A percentile compares a stretch with the other conserved stretches of the same genome.
phyloP scores from a whole-genome alignment of 2,329 filamentous ascomycete species.

The Ascocoryne sarcoides region DNA sequence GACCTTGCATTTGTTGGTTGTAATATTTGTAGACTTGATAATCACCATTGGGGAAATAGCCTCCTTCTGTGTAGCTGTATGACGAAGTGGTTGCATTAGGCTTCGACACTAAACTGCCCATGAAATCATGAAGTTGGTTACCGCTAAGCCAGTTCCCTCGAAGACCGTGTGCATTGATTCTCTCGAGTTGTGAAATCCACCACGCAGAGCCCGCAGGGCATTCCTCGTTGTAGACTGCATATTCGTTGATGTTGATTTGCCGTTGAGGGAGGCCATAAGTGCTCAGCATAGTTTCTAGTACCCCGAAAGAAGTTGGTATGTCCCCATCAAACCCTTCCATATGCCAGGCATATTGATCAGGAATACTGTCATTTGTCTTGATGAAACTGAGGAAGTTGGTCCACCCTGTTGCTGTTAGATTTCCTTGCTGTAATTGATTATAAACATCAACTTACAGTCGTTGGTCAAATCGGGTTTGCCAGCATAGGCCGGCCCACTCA shows the following conservation, averaged over 20 bases:
- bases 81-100: slow-evolving; percentile 8
- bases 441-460: slow-evolving; percentile 19
- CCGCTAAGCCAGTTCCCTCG: slow-evolving; percentile 18
- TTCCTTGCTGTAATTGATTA: neutral
- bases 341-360: slow-evolving; percentile 38
- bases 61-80: slow-evolving; percentile 18
- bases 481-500: slow-evolving; percentile 34
- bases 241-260: slow-evolving; percentile 20
- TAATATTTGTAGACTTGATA: slow-evolving; percentile 42
- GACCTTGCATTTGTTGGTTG: slow-evolving; percentile 35
- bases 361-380: slow-evolving; percentile 30
- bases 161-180: slow-evolving; percentile 16
- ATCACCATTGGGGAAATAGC: slow-evolving; percentile 34
- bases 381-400: slow-evolving; percentile 30
- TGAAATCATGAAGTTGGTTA: slow-evolving; percentile 15
- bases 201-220: slow-evolving; percentile 14
- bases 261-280: slow-evolving; percentile 14
- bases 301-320: slow-evolving; percentile 21
- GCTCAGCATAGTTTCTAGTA: slow-evolving; percentile 22
- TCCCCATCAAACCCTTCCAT: slow-evolving; percentile 29
- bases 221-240: slow-evolving; percentile 13
- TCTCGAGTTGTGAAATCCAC: slow-evolving; percentile 19
- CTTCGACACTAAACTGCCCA: slow-evolving; percentile 18
- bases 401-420: slow-evolving; percentile 27
- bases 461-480: slow-evolving; percentile 25